Evolutionary conservation across 345 rosid species (phyloP).

Genomic region (Eucalyptus paniculata): DNA sequence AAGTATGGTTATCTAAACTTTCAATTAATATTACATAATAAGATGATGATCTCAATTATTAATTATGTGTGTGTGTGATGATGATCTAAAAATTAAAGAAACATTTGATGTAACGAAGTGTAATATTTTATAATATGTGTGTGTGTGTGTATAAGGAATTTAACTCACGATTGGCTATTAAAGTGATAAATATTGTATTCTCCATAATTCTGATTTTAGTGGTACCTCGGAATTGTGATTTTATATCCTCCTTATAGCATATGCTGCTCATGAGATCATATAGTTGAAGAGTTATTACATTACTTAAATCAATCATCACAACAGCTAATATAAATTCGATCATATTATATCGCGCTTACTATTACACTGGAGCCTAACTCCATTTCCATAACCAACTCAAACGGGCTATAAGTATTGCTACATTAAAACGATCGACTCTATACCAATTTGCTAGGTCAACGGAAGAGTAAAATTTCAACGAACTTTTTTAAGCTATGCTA

Average conservation of each 20-base stretch:
- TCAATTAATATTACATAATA: neutral
- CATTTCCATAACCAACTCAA: neutral
- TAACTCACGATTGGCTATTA: neutral
- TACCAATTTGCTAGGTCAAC: neutral
- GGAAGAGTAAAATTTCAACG: neutral
- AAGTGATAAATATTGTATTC: neutral
- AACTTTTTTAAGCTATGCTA: neutral
- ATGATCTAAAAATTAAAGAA: neutral
- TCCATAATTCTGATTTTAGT: neutral
- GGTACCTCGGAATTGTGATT: neutral
- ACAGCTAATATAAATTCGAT: neutral
- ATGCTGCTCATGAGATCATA: neutral
- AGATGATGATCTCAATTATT: neutral
- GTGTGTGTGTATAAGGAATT: neutral
- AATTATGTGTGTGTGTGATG: neutral
- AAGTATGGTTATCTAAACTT: neutral
- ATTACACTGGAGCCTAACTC: neutral
- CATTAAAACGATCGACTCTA: neutral
- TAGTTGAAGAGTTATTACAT: neutral
- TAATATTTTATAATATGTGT: neutral
- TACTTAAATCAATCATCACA: neutral
- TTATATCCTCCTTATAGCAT: neutral
- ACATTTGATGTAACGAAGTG: neutral
- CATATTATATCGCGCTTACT: neutral
- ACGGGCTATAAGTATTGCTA: neutral